These are phyloP conservation scores for Flaveria sonorensis DNA, from an alignment of 129 eudicot species.

Conservation along the genomic window DNA sequence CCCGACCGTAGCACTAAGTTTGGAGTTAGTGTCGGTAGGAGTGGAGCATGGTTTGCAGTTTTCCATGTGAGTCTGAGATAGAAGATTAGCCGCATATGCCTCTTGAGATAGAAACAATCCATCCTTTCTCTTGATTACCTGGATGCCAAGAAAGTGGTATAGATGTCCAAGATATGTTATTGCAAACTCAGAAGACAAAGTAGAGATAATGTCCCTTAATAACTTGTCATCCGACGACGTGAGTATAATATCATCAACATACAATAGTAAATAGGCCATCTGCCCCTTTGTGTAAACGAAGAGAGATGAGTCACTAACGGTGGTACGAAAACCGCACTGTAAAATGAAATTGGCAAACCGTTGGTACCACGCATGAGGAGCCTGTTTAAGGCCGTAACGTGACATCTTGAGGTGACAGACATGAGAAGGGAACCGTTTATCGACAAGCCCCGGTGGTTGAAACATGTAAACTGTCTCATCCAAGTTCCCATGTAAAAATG, in stretches of 20 bases:
- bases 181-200: not conserved
- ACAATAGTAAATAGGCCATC: not conserved
- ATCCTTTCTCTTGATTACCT: not conserved
- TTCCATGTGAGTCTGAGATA: not conserved
- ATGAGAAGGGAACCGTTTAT: not conserved
- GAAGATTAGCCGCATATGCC: not conserved
- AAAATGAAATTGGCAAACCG: not conserved
- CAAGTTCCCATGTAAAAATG: too few species aligned
- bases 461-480: too few species aligned
- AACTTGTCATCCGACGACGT: not conserved
- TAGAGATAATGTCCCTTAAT: not conserved
- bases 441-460: not conserved
- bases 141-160: not conserved
- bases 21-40: not conserved
- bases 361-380: not conserved
- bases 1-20: not conserved
- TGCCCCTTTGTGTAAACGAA: not conserved
- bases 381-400: not conserved
- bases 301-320: too few species aligned
- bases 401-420: not conserved
- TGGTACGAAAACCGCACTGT: not conserved
- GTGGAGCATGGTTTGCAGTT: not conserved
- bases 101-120: not conserved
- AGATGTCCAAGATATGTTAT: too few species aligned
- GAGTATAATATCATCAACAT: not conserved